Evolutionary conservation across 2,329 filamentous ascomycete species (phyloP).

Genomic region (Cyclaneusma minus): DNA sequence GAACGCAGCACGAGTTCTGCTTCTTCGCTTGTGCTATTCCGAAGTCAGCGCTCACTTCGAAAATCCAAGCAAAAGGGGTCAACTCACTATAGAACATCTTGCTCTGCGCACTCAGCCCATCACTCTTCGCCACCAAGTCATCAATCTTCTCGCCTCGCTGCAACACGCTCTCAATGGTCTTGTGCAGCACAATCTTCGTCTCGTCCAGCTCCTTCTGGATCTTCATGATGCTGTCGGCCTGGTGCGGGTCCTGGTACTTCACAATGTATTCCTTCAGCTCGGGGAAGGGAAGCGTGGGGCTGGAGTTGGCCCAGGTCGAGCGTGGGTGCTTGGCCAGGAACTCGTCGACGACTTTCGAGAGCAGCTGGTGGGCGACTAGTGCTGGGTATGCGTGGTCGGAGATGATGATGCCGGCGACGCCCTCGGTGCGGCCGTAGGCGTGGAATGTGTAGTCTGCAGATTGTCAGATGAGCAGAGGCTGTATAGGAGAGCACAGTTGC

Average conservation of each 20-base stretch:
- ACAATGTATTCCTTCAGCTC: conserved; percentile 64
- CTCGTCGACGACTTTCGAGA: conserved; percentile 77
- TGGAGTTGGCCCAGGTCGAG: conserved; percentile 45
- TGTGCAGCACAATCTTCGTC: conserved; percentile 93
- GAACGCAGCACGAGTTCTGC: conserved; percentile 60
- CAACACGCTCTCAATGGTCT: conserved; percentile 81
- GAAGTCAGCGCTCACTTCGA: conserved; percentile 4
- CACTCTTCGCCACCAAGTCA: conserved; percentile 82
- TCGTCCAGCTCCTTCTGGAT: conserved; percentile 95
- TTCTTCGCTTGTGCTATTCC: conserved; percentile 52
- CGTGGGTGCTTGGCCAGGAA: conserved; percentile 66
- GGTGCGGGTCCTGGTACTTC: conserved; percentile 61
- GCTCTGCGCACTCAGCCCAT: conserved; percentile 76
- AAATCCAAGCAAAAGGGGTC: neutral
- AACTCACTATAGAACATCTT: conserved; percentile 89
- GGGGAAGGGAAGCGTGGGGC: conserved; percentile 43
- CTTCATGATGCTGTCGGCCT: conserved; percentile 86
- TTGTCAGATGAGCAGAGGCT: conserved; percentile 6
- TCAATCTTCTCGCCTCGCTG: conserved; percentile 96
- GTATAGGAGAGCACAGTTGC: conserved; percentile 28
- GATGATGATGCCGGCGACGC: conserved; percentile 63
- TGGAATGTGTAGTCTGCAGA: conserved; percentile 55
- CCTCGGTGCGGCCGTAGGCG: conserved; percentile 60
- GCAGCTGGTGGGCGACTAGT: conserved; percentile 71
- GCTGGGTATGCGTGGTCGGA: conserved; percentile 61